phyloP scores from a whole-genome alignment of 345 rosid species.

The Aquilaria yunnanensis region DNA sequence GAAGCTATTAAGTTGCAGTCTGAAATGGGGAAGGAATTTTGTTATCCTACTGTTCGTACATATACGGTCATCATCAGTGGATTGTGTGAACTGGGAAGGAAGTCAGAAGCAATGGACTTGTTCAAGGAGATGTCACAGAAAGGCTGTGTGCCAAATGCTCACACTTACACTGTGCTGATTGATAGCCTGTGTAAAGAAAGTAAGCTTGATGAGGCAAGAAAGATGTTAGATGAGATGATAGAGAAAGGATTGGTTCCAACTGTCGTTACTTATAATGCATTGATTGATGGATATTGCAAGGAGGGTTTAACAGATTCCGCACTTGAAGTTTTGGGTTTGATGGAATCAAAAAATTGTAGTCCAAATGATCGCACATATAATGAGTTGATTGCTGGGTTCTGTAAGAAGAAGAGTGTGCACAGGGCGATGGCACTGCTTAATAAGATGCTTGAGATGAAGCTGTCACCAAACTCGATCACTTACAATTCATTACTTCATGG shows the following conservation, averaged over 20 bases:
- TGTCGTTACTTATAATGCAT: slow-evolving; percentile 77
- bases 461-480: slow-evolving; percentile 51
- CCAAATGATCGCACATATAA: slow-evolving; percentile 82
- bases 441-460: slow-evolving; percentile 47
- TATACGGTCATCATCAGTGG: slow-evolving; percentile 71
- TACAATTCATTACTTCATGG: slow-evolving; percentile 71
- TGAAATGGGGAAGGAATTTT: slow-evolving; percentile 58
- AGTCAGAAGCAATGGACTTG: slow-evolving; percentile 46
- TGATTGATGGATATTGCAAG: slow-evolving; percentile 80
- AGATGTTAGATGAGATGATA: slow-evolving; percentile 43
- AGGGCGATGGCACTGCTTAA: slow-evolving; percentile 67
- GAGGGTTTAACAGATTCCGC: slow-evolving; percentile 57
- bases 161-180: slow-evolving; percentile 73
- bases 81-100: slow-evolving; percentile 45
- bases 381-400: slow-evolving; percentile 67
- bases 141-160: slow-evolving; percentile 68
- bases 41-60: slow-evolving; percentile 66
- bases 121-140: slow-evolving; percentile 53
- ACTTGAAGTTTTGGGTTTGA: slow-evolving; percentile 51
- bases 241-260: slow-evolving; percentile 55
- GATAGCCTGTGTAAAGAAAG: slow-evolving; percentile 52
- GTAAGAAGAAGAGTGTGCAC: slow-evolving; percentile 64
- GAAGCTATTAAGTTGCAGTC: slow-evolving; percentile 57
- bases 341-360: slow-evolving; percentile 48
- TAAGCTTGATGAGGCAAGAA: slow-evolving; percentile 54